Evolutionary conservation across 2,329 filamentous ascomycete species (phyloP).

Genomic region (Aspergillus pseudotamarii): DNA sequence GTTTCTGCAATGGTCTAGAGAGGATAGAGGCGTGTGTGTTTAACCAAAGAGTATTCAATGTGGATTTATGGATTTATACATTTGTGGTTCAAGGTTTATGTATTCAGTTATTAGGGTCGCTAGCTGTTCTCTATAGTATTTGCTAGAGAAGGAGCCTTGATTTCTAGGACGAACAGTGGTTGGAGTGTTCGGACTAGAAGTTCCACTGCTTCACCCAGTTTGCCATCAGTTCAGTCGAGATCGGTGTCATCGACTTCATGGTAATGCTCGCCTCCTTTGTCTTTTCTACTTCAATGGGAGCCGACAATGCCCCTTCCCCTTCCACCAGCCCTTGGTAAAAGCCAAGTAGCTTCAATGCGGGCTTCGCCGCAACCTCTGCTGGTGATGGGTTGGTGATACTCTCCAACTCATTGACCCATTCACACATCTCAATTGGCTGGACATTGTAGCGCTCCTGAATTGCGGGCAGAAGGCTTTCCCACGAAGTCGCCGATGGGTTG

Average conservation of each 20-base stretch:
- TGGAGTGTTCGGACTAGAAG: neutral
- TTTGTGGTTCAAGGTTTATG: neutral
- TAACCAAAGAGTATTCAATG: neutral
- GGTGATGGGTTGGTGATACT: conserved; percentile 34
- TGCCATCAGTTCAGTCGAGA: conserved; percentile 49
- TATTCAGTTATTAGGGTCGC: neutral
- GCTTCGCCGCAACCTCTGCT: conserved; percentile 46
- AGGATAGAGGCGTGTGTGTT: neutral
- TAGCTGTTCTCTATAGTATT: neutral
- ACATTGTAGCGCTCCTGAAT: conserved; percentile 47
- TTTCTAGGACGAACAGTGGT: neutral
- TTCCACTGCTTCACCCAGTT: conserved; percentile 32
- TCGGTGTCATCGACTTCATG: conserved; percentile 43
- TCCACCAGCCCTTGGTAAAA: conserved; percentile 46
- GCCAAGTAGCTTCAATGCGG: conserved; percentile 56
- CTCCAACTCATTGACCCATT: conserved; percentile 53
- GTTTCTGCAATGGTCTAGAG: neutral
- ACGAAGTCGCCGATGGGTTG: conserved; percentile 48
- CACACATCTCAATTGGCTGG: conserved; percentile 42
- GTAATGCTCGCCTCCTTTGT: conserved; percentile 47
- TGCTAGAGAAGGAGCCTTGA: neutral
- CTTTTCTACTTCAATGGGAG: conserved; percentile 45
- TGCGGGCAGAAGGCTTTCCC: conserved; percentile 44
- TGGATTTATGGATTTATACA: neutral
- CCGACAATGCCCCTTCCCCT: conserved; percentile 30